These are phyloP conservation scores for Tylopilus rubrobrunneus DNA, from an alignment of 768 basidiomycete genomes.

Conservation along the genomic window DNA sequence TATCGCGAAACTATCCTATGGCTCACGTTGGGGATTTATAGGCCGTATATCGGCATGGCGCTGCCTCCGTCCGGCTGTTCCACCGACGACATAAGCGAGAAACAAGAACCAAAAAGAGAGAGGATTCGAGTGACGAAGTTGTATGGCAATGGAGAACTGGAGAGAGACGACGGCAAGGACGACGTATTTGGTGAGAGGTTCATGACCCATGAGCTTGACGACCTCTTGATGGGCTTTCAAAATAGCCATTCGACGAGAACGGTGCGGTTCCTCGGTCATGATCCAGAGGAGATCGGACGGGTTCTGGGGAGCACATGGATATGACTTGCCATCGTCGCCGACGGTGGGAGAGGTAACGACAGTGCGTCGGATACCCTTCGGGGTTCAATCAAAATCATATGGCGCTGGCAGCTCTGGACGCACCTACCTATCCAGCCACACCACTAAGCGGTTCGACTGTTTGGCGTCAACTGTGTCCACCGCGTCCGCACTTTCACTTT, in stretches of 20 bases:
- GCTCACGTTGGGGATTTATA: no score
- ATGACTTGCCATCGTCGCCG: conserved; percentile 38
- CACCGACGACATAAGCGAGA: conserved; percentile 82
- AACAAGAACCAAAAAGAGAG: conserved; percentile 70
- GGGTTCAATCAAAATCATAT: conserved; percentile 3
- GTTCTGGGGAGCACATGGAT: conserved; percentile 61
- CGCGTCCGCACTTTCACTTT: no score
- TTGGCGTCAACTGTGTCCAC: background rate
- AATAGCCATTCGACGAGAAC: conserved; percentile 80
- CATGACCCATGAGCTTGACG: conserved; percentile 94
- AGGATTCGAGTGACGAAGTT: conserved; percentile 65
- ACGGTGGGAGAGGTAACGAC: conserved; percentile 38
- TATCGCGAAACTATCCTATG: no score
- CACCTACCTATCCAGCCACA: conserved; percentile 87
- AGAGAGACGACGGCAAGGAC: conserved; percentile 78
- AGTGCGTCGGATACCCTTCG: conserved; percentile 43
- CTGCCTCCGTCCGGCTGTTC: conserved; percentile 50
- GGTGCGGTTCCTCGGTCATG: conserved; percentile 97
- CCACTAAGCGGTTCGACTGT: conserved; percentile 3
- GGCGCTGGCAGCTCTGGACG: conserved; percentile 17
- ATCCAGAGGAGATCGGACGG: conserved; percentile 91
- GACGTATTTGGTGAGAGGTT: conserved; percentile 86
- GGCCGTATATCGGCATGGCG: no score
- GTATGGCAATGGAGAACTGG: conserved; percentile 63
- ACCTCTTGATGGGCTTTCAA: conserved; percentile 96